phyloP scores from a whole-genome alignment of 768 basidiomycete species.

The Daedalea quercina region DNA sequence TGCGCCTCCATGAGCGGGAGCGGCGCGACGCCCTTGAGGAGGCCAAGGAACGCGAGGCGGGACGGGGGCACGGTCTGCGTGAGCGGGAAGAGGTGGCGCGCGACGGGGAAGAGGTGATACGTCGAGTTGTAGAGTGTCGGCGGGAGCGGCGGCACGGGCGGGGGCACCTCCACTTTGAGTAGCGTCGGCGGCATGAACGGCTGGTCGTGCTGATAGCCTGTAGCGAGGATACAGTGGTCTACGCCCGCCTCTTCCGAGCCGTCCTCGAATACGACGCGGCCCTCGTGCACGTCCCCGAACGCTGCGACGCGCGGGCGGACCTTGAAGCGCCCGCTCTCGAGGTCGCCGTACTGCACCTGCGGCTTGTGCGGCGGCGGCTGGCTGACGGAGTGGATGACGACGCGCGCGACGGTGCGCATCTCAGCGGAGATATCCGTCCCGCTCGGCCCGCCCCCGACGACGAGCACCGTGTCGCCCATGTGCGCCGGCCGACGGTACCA shows the following conservation, averaged over 20 bases:
- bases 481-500: slow-evolving; percentile 53
- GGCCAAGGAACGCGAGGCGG: slow-evolving; percentile 60
- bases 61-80: slow-evolving; percentile 35
- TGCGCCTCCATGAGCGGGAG: slow-evolving; percentile 79
- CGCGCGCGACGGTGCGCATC: slow-evolving; percentile 35
- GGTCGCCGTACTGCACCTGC: slow-evolving; percentile 1
- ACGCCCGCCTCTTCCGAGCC: slow-evolving; percentile 47
- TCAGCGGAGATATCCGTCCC: slow-evolving; percentile 63
- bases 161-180: slow-evolving; percentile 30
- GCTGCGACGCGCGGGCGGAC: slow-evolving; percentile 34
- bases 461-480: slow-evolving; percentile 34
- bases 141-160: slow-evolving; percentile 43
- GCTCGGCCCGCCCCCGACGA: slow-evolving; percentile 51
- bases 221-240: slow-evolving; percentile 65
- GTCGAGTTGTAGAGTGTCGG: slow-evolving; percentile 54
- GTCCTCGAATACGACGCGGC: slow-evolving; percentile 52
- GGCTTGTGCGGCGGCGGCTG: slow-evolving; percentile 17
- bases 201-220: slow-evolving; percentile 62
- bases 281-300: slow-evolving; percentile 32
- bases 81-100: slow-evolving; percentile 63
- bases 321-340: slow-evolving; percentile 16
- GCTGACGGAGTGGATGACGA: slow-evolving; percentile 51
- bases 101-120: slow-evolving; percentile 64
- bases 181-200: slow-evolving; percentile 49
- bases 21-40: slow-evolving; percentile 54